phyloP scores from a whole-genome alignment of 805 yeast genomes.

The Phaffomyces opuntiae region DNA sequence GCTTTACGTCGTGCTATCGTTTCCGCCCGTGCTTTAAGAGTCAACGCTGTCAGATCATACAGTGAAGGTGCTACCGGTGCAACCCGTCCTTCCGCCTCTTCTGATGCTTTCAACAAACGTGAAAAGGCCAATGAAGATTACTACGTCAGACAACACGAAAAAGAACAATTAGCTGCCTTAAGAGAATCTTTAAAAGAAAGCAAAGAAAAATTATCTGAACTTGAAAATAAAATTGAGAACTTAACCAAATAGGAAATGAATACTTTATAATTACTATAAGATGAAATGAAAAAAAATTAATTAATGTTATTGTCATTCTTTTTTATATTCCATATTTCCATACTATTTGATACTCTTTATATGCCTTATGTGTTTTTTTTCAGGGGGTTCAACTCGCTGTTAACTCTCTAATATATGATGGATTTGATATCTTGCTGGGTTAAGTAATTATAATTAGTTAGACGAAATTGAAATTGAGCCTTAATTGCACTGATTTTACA shows the following conservation, averaged over 20 bases:
- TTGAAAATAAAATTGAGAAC: slow-evolving; percentile 38
- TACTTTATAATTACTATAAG: neutral
- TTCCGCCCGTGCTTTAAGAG: slow-evolving; percentile 20
- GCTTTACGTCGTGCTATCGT: slow-evolving; percentile 32
- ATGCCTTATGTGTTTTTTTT: neutral
- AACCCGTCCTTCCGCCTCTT: slow-evolving; percentile 44
- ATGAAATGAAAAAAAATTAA: neutral
- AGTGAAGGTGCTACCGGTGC: slow-evolving; percentile 60
- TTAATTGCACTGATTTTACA: no score
- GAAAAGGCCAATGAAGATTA: slow-evolving; percentile 89
- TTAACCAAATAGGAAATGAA: slow-evolving; percentile 4
- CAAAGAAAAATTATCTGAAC: slow-evolving; percentile 48
- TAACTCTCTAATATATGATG: slow-evolving; percentile 2
- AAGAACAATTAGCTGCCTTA: slow-evolving; percentile 73
- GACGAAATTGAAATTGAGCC: no score
- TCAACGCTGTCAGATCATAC: slow-evolving; percentile 24
- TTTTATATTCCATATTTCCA: neutral
- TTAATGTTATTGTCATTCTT: neutral
- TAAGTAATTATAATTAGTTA: no score
- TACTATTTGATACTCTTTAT: neutral
- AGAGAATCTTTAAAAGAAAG: slow-evolving; percentile 73
- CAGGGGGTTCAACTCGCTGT: neutral
- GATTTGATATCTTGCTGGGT: slow-evolving; percentile 5
- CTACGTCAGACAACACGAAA: slow-evolving; percentile 83
- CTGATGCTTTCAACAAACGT: slow-evolving; percentile 70